Base-by-base conservation (phyloP, 305 asterid genomes). In the Fraxinus ornus region DNA sequence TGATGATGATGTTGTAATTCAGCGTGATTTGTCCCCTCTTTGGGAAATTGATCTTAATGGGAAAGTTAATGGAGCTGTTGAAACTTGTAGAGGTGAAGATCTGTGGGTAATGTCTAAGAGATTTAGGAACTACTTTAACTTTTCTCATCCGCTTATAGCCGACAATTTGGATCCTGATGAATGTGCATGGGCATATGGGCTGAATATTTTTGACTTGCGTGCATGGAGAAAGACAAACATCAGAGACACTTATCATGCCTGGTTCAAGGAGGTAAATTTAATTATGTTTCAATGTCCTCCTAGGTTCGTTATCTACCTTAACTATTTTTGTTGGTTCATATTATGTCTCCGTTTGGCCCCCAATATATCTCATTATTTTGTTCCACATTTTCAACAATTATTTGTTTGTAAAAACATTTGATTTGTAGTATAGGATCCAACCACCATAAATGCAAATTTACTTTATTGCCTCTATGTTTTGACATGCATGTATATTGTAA, bases 141-240 rank as follows among this genome's bases (percentile, higher is more conserved):
- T 96, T 89, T 94, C 99, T 64, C 95, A 94, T 90, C 98, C 98
- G 1, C 90, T 89, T 37, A 89, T 94, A 80, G 91, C 92, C 15
- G 89, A 92, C 86, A 88, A 91, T 86, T 90, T 96, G 95, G 88
- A 96, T 87, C 97, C 98, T 44, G 97, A 92, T 19, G 98, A 96
- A 78, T 96, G 99, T 87, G 98, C 99, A 35, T 96, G 99, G 99
- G 99, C 98, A 44, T 94, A 96, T 86, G 99, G 99, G 80, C 95
- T 96, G 99, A 96, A 96, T 86, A 90, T 96, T 35, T 96, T 96
- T 84, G 98, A 96, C 89, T 83, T 96, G 88, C 93, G 85, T 41
- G 90, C 89, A 26, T 96, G 99, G 99, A 90, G 99, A 85, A 86
- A 84, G 84, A 96, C 94, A 73, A 89, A 83, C 80, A 90, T 96